Base-by-base conservation (phyloP, 805 yeast species). In the Peterozyma toletana region DNA sequence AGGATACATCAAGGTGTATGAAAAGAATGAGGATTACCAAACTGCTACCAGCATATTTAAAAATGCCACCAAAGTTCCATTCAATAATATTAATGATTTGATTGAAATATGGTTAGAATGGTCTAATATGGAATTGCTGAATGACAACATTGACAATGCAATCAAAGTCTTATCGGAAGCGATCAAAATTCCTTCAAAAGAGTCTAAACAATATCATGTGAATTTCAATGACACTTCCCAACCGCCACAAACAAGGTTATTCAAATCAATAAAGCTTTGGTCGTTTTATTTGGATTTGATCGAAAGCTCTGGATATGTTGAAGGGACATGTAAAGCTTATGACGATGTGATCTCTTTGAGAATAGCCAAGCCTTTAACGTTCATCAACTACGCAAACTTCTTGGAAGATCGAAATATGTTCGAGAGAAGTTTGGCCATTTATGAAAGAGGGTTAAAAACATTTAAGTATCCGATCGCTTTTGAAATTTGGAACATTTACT, bases 91-190 rank as follows among this genome's bases (percentile, higher is more conserved):
- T 0, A 75, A 76, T 17, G 96, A 88, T 47, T 61, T 88, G 16
- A 85, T 81, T 2, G 73, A 72, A 2, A 59, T 90, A 6, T 86
- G 88, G 75, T 64, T 77, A n/a, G 73, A 71, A 14, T 90, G 96
- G 96, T 69, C 83, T 5, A 84, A 84, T 45, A 63, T 77, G 60
- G 83, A 82, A 47, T 53, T 85, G 30, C 63, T 72, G 18, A 60
- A 64, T 14, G 75, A 68, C 17, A 69, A 78, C 42, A 58, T 77
- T 16, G 74, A 70, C 1, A 60, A 58, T 15, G 77, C 75, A 3
- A 53, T 66, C 27, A 59, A 55, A 34, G 63, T 77, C 11, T 52
- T 75, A 47, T 62, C 64, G 36, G 57, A 52, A 10, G 78, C 78
- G 1, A 60, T 76, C 3, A 50, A 50, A 11, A 63, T 37, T 13